A percentile compares a stretch with the other conserved stretches of the same genome.
Evolutionary conservation across 768 basidiomycete genomes (phyloP).

Genomic region (Termitomyces sp.): DNA sequence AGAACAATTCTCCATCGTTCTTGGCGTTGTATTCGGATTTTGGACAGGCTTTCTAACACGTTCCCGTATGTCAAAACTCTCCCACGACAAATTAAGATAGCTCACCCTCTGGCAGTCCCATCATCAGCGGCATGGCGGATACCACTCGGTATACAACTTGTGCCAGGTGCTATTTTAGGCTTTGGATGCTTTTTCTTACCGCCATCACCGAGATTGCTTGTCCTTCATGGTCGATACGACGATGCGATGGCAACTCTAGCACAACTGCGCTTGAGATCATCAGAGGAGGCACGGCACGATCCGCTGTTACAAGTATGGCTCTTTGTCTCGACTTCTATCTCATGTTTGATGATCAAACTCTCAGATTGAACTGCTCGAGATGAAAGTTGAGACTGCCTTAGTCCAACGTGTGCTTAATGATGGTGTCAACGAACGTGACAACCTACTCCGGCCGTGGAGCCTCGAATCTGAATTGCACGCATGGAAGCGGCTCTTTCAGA

Average conservation of each 20-base stretch:
- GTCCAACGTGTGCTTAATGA: slow-evolving; percentile 34
- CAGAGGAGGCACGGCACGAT: slow-evolving; percentile 46
- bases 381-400: slow-evolving; percentile 63
- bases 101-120: slow-evolving; percentile 36
- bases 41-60: slow-evolving; percentile 80
- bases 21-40: slow-evolving; percentile 80
- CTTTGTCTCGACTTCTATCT: neutral
- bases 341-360: neutral
- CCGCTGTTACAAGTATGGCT: slow-evolving; percentile 44
- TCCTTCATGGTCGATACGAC: slow-evolving; percentile 49
- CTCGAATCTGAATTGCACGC: slow-evolving; percentile 33
- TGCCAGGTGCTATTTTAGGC: slow-evolving; percentile 65
- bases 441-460: slow-evolving; percentile 14
- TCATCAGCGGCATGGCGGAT: slow-evolving; percentile 74
- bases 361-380: slow-evolving; percentile 73
- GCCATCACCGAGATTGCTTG: slow-evolving; percentile 58
- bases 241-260: slow-evolving; percentile 61
- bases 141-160: slow-evolving; percentile 67
- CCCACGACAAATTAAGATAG: neutral
- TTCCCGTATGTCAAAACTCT: slow-evolving; percentile 37
- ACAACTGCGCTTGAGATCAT: slow-evolving; percentile 46
- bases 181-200: slow-evolving; percentile 60
- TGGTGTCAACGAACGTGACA: slow-evolving; percentile 12
- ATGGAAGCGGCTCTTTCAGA: slow-evolving; percentile 58
- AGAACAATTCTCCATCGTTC: slow-evolving; percentile 78